These are phyloP conservation scores for Syzygium aromaticum DNA, from an alignment of 345 rosid genomes.

Conservation along the genomic window DNA sequence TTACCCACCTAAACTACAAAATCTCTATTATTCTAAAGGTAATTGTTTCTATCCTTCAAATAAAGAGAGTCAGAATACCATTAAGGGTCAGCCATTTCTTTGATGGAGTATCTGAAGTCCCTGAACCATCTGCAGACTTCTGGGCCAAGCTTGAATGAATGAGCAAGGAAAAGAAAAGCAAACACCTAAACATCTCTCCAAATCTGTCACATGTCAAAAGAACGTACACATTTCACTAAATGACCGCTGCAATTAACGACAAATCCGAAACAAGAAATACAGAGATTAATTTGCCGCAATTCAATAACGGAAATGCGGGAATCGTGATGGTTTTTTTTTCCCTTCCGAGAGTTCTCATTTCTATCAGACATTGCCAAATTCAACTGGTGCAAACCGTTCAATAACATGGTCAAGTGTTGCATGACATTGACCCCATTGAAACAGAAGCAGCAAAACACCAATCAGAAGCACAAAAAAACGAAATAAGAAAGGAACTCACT, in stretches of 20 bases:
- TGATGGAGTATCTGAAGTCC: background rate
- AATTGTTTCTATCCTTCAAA: background rate
- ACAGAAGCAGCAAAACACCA: background rate
- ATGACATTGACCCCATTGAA: background rate
- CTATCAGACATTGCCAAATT: background rate
- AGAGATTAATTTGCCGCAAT: background rate
- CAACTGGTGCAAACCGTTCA: background rate
- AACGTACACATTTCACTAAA: background rate
- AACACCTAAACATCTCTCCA: conserved; percentile 35
- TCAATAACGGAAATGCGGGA: background rate
- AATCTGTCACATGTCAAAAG: background rate
- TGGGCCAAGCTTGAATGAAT: conserved; percentile 25
- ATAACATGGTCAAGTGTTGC: background rate
- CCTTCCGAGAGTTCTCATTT: background rate
- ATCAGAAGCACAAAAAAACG: background rate
- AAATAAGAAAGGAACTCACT: background rate
- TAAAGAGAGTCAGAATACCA: conserved; percentile 18
- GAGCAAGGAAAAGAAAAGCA: conserved; percentile 34
- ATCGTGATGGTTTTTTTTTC: background rate
- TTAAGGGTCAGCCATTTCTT: conserved; percentile 56
- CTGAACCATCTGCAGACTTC: background rate
- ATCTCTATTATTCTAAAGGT: background rate
- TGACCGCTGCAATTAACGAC: background rate
- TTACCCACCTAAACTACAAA: background rate
- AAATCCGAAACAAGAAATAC: background rate